phyloP scores from a whole-genome alignment of 129 eudicot genomes.

The Erigeron canadensis region DNA sequence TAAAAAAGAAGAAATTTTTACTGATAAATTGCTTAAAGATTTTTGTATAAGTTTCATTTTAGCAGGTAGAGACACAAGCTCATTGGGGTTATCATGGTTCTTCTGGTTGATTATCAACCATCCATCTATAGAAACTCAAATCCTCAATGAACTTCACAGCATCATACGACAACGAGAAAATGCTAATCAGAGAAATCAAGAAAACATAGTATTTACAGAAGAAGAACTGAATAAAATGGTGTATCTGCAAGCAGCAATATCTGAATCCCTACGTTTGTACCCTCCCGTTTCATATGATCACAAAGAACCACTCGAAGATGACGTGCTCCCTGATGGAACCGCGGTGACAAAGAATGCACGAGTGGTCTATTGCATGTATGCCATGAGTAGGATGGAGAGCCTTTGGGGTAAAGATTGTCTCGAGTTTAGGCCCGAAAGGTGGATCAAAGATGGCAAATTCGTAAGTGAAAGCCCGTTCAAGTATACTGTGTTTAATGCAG shows the following conservation, averaged over 20 bases:
- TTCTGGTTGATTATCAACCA: slow-evolving; percentile 53
- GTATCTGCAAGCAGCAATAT: slow-evolving; percentile 59
- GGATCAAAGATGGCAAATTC: slow-evolving; percentile 58
- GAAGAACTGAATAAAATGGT: slow-evolving; percentile 61
- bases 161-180: slow-evolving; percentile 30
- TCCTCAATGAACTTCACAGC: slow-evolving; percentile 37
- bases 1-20: slow-evolving; percentile 28
- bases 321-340: slow-evolving; percentile 54
- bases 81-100: slow-evolving; percentile 67
- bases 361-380: slow-evolving; percentile 40
- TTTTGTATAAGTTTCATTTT: slow-evolving; percentile 67
- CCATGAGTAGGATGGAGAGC: slow-evolving; percentile 48
- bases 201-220: slow-evolving; percentile 33
- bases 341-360: slow-evolving; percentile 32
- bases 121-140: slow-evolving; percentile 42
- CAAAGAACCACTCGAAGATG: slow-evolving; percentile 55
- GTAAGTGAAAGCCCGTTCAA: slow-evolving; percentile 53
- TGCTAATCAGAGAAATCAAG: slow-evolving; percentile 6
- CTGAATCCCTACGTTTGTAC: slow-evolving; percentile 56
- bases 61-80: slow-evolving; percentile 73
- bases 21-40: slow-evolving; percentile 56
- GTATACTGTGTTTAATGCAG: slow-evolving; percentile 58
- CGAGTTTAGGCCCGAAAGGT: slow-evolving; percentile 63
- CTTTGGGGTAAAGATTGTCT: slow-evolving; percentile 57
- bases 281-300: slow-evolving; percentile 68